Conservation (phyloP, 2,329 filamentous ascomycete genomes). For the Diaporthe citri region DNA sequence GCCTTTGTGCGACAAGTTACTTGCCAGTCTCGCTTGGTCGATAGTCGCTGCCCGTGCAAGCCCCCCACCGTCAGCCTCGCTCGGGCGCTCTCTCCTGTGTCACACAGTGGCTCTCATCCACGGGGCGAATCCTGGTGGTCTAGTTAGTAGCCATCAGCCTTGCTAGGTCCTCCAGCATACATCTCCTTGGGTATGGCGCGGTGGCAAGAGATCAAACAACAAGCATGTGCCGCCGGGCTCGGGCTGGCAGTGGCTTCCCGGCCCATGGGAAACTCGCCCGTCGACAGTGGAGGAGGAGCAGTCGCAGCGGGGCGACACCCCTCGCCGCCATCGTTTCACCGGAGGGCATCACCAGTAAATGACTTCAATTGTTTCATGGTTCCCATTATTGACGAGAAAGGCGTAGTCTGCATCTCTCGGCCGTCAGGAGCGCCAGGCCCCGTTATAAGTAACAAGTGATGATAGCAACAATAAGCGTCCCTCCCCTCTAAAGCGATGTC, state of each 20-base stretch:
- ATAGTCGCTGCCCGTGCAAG: not conserved
- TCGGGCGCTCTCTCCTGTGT: not conserved
- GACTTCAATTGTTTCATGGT: slow-evolving; percentile 16
- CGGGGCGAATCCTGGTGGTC: not conserved
- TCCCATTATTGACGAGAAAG: slow-evolving; percentile 3
- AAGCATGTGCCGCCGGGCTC: not conserved
- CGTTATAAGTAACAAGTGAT: slow-evolving; percentile 32
- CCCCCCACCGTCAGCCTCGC: not conserved
- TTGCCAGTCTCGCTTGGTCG: not conserved
- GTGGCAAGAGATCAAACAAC: not conserved
- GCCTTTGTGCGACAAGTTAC: not conserved
- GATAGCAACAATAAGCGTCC: slow-evolving; percentile 33
- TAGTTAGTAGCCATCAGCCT: not conserved
- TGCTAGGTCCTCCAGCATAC: not conserved
- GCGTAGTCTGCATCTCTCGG: slow-evolving; percentile 6
- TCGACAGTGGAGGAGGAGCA: too few relatives aligned
- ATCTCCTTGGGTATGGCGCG: not conserved
- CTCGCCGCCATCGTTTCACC: not conserved
- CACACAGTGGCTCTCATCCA: not conserved
- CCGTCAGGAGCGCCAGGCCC: not conserved
- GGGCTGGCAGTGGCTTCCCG: not conserved
- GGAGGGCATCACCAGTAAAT: not conserved
- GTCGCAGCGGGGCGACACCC: not conserved
- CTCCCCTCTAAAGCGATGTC: slow-evolving; percentile 36
- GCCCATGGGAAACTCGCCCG: not conserved